Base-by-base conservation (phyloP, 805 yeast genomes). In the Grigorovia humatica region DNA sequence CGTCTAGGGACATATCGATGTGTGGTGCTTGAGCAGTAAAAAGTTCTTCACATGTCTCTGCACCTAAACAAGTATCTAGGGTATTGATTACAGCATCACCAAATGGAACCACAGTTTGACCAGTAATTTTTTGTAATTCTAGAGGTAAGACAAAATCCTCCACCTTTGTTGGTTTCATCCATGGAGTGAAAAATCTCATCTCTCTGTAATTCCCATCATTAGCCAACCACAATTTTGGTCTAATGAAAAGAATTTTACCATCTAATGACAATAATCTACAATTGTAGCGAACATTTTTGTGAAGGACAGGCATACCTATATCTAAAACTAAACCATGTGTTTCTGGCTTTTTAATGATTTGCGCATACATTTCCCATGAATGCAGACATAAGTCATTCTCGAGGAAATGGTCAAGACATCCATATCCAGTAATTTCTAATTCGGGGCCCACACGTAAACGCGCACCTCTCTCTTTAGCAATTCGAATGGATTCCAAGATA, bases 181-280 rank as follows among this genome's bases (percentile, higher is more conserved):
- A 93, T 12, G 98, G 96, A 0, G 96, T 87, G 68, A 93, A 93
- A 67, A 83, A 88, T 60, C 99, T 78, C 98, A 93, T 90, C 68
- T 93, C 99, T 48, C 99, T 79, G 70, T 95, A 93, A 66, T 93
- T 93, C 0, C 99, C 99, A 70, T 93, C 99, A 65, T 93, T 95
- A 17, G 98, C 98, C 48, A 93, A 76, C 79, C 89, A 83, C 46
- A 93, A 64, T 66, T 93, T 93, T 17, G 99, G 99, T 60, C 98
- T 79, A 58, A 93, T 91, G 58, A 91, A 74, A 46, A 90, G 68
- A 51, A 93, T 85, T 61, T 80, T 73, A 40, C 90, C 88, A 69
- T 89, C 82, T 64, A 80, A 78, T 1, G 96, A 84, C 44, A 93
- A 69, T 46, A 93, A 71, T 55, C 99, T 81, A 72, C 98, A 93